Evolutionary conservation across 495 filamentous ascomycete genomes (phyloP), one percentile per base, ranked within the genome.

Genomic region (Acidiella bohemica): DNA sequence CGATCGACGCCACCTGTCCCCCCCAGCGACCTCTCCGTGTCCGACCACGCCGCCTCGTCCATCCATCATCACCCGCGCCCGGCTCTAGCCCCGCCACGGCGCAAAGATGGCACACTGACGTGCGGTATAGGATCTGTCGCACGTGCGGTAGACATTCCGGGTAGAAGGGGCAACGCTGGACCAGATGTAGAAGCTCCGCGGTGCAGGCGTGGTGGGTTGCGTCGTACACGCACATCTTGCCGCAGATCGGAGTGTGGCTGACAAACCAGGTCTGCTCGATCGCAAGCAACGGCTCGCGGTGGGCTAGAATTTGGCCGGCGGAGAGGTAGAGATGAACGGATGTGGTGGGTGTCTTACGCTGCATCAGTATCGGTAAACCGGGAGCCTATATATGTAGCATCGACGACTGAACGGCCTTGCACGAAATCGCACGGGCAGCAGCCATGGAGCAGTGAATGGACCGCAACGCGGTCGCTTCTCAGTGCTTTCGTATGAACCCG

Each of bases 401-500:
- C n/a, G n/a, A n/a, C n/a, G n/a, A n/a, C n/a, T n/a, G n/a, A n/a
- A n/a, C n/a, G n/a, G n/a, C n/a, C n/a, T n/a, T n/a, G n/a, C n/a
- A n/a, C n/a, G n/a, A n/a, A n/a, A n/a, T n/a, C n/a, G n/a, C n/a
- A n/a, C n/a, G n/a, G n/a, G n/a, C n/a, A n/a, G n/a, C n/a, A n/a
- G n/a, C n/a, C n/a, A n/a, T n/a, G n/a, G n/a, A n/a, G n/a, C n/a
- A n/a, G n/a, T n/a, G n/a, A n/a, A n/a, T n/a, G 25, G 8, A n/a
- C 25, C 25, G 25, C 25, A n/a, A 28, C n/a, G 25, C 25, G 41
- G 36, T 25, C 36, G 36, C 24, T 44, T 44, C 33, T 30, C 41
- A 12, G 37, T 17, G 4, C 32, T 23, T 19, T 36, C n/a, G 6
- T 22, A 9, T 37, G 11, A 44, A 20, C 3, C 42, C 42, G n/a